Evolutionary conservation across 768 basidiomycete species (phyloP).

Genomic region (Lactifluus subvellereus): DNA sequence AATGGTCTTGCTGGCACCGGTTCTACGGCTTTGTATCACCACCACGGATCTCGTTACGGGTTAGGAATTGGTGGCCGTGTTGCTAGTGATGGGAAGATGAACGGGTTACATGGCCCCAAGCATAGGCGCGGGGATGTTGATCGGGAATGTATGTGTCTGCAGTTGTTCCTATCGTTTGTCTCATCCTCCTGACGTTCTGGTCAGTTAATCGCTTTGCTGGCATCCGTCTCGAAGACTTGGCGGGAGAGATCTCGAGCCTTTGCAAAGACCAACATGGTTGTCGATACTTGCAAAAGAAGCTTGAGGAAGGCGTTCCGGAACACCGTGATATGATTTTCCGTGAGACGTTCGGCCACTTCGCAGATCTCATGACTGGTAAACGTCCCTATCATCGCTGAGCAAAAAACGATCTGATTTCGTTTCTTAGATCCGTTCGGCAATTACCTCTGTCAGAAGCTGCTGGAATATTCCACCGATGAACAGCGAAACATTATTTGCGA

Average conservation of each 20-base stretch:
- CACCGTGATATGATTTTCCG: conserved; percentile 99
- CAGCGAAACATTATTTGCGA: conserved; percentile 96
- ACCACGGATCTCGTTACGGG: conserved; percentile 73
- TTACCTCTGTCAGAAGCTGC: conserved; percentile 95
- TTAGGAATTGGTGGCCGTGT: conserved; percentile 53
- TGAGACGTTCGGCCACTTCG: conserved; percentile 96
- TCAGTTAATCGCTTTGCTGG: conserved; percentile 96
- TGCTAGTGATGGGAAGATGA: conserved; percentile 67
- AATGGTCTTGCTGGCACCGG: conserved; percentile 36
- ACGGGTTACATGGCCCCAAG: conserved; percentile 86
- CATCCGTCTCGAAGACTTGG: conserved; percentile 89
- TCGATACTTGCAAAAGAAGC: conserved; percentile 96
- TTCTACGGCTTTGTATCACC: conserved; percentile 75
- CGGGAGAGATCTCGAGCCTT: conserved; percentile 87
- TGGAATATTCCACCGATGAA: conserved; percentile 96
- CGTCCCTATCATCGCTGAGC: conserved; percentile 1
- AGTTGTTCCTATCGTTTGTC: conserved; percentile 15
- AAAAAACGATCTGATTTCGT: neutral
- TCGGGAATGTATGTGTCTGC: conserved; percentile 57
- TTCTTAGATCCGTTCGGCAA: conserved; percentile 92
- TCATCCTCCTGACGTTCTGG: neutral
- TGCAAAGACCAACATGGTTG: conserved; percentile 99
- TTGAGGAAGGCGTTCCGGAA: conserved; percentile 92
- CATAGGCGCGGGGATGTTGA: conserved; percentile 93
- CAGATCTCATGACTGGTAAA: conserved; percentile 95